These are phyloP conservation scores for Grigorovia humatica DNA, from an alignment of 805 yeast genomes.

Conservation along the genomic window DNA sequence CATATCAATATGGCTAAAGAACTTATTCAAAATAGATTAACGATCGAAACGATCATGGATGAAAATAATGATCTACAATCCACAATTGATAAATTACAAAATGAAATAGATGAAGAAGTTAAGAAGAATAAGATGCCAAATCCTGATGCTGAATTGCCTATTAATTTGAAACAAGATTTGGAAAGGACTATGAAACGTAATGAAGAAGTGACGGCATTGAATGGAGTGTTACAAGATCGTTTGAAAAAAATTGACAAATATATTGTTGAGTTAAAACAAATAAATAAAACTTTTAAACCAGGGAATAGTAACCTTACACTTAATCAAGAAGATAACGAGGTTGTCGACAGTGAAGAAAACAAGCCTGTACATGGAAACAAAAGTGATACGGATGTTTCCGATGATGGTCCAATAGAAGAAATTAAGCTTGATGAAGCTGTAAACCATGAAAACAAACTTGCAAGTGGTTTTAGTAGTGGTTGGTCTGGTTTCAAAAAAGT, in stretches of 20 bases:
- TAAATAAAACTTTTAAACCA: conserved; percentile 11
- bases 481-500: conserved; percentile 23
- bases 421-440: not conserved
- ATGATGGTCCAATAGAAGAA: not conserved
- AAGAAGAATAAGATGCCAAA: conserved; percentile 22
- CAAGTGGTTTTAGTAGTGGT: conserved; percentile 11
- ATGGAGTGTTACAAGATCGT: conserved; percentile 46
- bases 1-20: conserved; percentile 82
- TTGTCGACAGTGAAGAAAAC: not conserved
- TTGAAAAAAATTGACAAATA: conserved; percentile 35
- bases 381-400: not conserved
- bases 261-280: conserved; percentile 28
- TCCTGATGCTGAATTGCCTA: conserved; percentile 31
- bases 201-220: conserved; percentile 54
- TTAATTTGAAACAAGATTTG: conserved; percentile 40
- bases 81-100: conserved; percentile 39
- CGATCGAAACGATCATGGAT: conserved; percentile 62
- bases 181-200: conserved; percentile 52
- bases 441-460: not conserved
- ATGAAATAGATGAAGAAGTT: conserved; percentile 29
- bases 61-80: conserved; percentile 54
- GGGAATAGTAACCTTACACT: not conserved
- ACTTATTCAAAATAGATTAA: conserved; percentile 70
- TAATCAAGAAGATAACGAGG: not conserved
- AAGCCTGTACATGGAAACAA: not conserved